Evolutionary conservation across 2,329 filamentous ascomycete genomes (phyloP), one percentile per base, ranked within the genome.

Genomic region (Nothophaeocryptopus gaeumannii): DNA sequence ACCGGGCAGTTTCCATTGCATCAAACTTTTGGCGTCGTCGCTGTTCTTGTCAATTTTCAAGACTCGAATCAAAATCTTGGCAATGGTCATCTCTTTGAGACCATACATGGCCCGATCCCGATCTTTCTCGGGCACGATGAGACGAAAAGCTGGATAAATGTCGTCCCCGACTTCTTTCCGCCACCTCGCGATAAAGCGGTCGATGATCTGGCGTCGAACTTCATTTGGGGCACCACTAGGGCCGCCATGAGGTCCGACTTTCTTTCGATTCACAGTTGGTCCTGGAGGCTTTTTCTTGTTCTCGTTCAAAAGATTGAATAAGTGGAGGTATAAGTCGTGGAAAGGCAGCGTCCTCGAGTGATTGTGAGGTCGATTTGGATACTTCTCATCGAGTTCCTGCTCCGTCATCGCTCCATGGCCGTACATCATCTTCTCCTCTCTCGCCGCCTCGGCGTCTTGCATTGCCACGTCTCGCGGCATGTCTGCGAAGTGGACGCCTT

Each of bases 111-210:
- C 86, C 40, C 93, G 82, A 63, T 97, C 90, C 34, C 90, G 83
- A 65, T 99, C 93, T 66, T 95, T 95, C 63, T 95, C 89, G 0
- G 92, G 91, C 3, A 96, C 78, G 50, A 97, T 96, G 39, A 99
- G 79, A 14, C 93, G 84, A 69, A 99, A 80, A 1, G 89, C 92
- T 0, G 93, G 93, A 65, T 93, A 97, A 62, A 99, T 88, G 69
- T 99, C 93, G 60, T 89, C 75, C 20, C 93, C 93, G 15, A 96
- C 91, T 54, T 96, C 85, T 48, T 83, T 82, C 34, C 91, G 82
- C 93, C 93, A 99, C 67, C 83, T 80, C 11, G 81, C 79, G 59
- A 99, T 89, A 73, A 96, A 99, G 7, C 85, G 78, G 47, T 91
- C 82, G 56, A 99, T 89, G 58, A 96, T 87, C 60, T 84, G 82